These are phyloP conservation scores for Boletus barrowsii DNA, from an alignment of 768 basidiomycete genomes.

Conservation along the genomic window DNA sequence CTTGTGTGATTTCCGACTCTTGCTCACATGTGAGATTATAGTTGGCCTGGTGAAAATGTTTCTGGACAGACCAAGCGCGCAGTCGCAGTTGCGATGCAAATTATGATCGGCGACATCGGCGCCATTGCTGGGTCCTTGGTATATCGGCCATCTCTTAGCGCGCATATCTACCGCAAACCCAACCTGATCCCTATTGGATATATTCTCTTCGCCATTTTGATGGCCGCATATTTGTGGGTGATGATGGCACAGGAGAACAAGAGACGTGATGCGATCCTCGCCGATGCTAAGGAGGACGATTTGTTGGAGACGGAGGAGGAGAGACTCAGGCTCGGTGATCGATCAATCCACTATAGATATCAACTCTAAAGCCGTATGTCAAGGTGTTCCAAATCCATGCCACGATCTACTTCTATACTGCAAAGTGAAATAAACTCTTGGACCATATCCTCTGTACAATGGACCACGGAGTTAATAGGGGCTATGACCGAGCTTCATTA, in stretches of 20 bases:
- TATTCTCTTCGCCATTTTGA: constrained; percentile 43
- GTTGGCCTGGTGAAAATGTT: constrained; percentile 68
- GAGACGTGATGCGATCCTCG: constrained; percentile 35
- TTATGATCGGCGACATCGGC: constrained; percentile 59
- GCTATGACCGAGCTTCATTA: too few relatives aligned
- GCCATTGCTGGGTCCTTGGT: constrained; percentile 56
- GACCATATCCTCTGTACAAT: too few relatives aligned
- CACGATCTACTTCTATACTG: too few relatives aligned
- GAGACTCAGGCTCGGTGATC: constrained; percentile 27
- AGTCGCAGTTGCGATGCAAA: constrained; percentile 60
- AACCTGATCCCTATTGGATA: constrained; percentile 63
- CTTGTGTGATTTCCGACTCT: not conserved
- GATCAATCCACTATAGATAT: constrained; percentile 29
- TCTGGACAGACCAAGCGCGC: constrained; percentile 66
- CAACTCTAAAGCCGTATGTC: constrained; percentile 16
- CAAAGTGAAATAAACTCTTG: too few relatives aligned
- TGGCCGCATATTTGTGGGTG: constrained; percentile 43
- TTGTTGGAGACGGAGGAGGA: constrained; percentile 20
- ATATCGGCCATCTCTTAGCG: constrained; percentile 48
- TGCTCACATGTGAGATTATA: not conserved
- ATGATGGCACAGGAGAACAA: constrained; percentile 52
- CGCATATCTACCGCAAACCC: constrained; percentile 48
- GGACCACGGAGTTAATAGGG: too few relatives aligned
- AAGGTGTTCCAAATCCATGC: too few relatives aligned
- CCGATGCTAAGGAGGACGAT: constrained; percentile 6